Evolutionary conservation across 1,284 basidiomycete species (phyloP), one percentile per base, ranked within the genome.

Genomic region (Ustilago curta): DNA sequence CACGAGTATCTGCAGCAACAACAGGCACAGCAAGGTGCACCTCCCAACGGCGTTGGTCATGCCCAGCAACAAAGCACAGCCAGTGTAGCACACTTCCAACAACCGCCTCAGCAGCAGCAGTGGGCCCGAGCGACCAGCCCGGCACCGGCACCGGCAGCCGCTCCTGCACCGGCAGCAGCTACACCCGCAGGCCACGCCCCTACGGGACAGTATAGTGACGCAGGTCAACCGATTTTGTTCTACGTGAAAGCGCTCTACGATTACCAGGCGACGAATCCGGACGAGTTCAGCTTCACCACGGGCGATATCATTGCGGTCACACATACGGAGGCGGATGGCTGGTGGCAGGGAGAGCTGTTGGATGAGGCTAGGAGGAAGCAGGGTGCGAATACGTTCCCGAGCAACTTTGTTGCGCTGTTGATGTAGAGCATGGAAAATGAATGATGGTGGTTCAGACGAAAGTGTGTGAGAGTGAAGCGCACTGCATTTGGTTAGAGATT

Each of bases 221-320:
- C 91, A 54, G 93, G 93, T 0, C 88, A 89, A 47, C 89, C 90
- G 2, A 91, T 95, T 44, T 80, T 94, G 77, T 95, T 95, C 86
- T 94, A 94, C 80, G 83, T 84, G 56, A 83, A 79, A 87, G 95
- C 95, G 37, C 86, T 97, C 79, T 97, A 95, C 85, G 93, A 97
- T 84, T 97, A 97, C 81, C 86, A 87, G 16, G 94, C 95, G 23
- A 91, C 92, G 19, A 93, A 93, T 68, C 90, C 91, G 4, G 92
- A 94, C 83, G 93, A 95, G 85, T 85, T 86, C 92, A 95, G 85
- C 84, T 95, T 96, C 89, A 93, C 94, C 81, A 88, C 90, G 23
- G 93, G 92, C 6, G 94, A 96, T 85, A 92, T 96, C 70, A 95
- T 97, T 79, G 94, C 94, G 9, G 93, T 96, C 4, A 95, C 93